Percentiles rank a stretch among this genome's conserved stretches.
Evolutionary conservation across 345 rosid genomes (phyloP).

Genomic region (Lepidium didymum): DNA sequence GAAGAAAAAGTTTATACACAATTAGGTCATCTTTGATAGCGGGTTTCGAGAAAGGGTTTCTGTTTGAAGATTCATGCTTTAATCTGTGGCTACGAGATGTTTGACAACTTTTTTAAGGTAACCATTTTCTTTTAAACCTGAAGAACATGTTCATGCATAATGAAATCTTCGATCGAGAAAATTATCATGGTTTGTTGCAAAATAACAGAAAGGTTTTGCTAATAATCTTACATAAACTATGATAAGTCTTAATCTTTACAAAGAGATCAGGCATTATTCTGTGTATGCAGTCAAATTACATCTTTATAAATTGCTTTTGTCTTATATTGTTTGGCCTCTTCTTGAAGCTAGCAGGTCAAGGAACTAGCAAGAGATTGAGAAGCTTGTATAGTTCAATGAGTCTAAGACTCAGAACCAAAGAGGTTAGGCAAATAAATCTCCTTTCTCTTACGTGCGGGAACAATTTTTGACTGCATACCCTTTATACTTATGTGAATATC

Average conservation of each 20-base stretch:
- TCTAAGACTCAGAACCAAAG: constrained; percentile 24
- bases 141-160: neutral
- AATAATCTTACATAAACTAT: neutral
- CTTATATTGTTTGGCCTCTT: constrained; percentile 4
- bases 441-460: constrained; percentile 14
- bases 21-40: constrained; percentile 25
- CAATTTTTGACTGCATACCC: constrained; percentile 19
- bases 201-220: neutral
- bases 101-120: constrained; percentile 29
- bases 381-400: constrained; percentile 21
- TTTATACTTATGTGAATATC: constrained; percentile 24
- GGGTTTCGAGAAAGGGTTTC: constrained; percentile 7
- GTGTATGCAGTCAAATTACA: neutral
- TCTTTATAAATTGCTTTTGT: neutral
- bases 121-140: neutral
- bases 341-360: constrained; percentile 29
- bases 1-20: constrained; percentile 12
- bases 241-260: neutral
- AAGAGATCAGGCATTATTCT: neutral
- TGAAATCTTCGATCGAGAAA: neutral
- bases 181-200: neutral
- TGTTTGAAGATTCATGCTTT: constrained; percentile 21
- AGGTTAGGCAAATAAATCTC: constrained; percentile 43
- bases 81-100: constrained; percentile 18
- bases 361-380: constrained; percentile 22